Evolutionary conservation across 331 rosid species (phyloP).

Genomic region (Quercus tomentella): DNA sequence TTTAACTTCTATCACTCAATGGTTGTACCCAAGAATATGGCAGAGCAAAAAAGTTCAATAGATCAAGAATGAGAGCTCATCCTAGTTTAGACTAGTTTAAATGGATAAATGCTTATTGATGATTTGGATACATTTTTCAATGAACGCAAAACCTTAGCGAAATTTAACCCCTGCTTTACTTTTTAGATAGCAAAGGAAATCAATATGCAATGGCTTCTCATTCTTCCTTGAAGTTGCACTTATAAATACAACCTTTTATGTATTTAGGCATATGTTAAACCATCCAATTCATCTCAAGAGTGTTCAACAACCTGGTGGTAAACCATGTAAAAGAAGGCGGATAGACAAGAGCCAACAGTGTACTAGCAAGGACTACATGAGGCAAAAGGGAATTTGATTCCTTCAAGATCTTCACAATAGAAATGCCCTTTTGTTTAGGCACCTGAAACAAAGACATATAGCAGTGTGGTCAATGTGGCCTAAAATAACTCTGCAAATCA

Average conservation of each 20-base stretch:
- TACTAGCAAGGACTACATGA: conserved; percentile 71
- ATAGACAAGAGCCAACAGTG: conserved; percentile 69
- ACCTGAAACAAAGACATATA: conserved; percentile 35
- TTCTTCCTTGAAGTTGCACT: neutral
- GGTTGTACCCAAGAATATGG: neutral
- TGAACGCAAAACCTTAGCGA: neutral
- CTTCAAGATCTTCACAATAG: conserved; percentile 54
- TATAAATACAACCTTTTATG: neutral
- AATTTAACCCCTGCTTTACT: neutral
- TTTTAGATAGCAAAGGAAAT: neutral
- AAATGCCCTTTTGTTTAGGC: conserved; percentile 23
- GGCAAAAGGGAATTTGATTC: conserved; percentile 80
- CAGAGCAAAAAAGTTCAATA: neutral
- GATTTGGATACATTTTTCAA: neutral
- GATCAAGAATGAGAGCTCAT: neutral
- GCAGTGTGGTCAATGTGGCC: conserved; percentile 9
- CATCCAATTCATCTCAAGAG: conserved; percentile 20
- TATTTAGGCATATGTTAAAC: neutral
- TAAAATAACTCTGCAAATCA: neutral
- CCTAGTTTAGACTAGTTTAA: neutral
- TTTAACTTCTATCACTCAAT: neutral
- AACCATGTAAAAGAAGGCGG: conserved; percentile 97
- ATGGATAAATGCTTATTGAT: neutral
- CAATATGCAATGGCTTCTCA: neutral
- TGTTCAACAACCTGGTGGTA: conserved; percentile 67